These are phyloP conservation scores for Chalciporus sphaerocephalus DNA, from an alignment of 768 basidiomycete genomes.

Conservation along the genomic window DNA sequence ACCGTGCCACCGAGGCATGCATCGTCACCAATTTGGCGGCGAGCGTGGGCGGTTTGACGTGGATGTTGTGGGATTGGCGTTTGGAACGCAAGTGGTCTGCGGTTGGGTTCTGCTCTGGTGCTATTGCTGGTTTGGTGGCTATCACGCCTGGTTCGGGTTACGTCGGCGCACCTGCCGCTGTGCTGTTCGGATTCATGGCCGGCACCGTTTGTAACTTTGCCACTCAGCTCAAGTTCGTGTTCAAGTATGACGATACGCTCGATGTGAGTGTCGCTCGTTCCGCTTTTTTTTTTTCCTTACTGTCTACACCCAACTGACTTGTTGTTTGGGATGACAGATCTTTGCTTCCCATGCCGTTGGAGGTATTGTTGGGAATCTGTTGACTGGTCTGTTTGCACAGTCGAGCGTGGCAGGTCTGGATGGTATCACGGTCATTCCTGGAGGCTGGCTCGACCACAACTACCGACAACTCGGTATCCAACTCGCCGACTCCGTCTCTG, in stretches of 20 bases:
- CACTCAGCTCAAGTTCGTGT: slow-evolving; percentile 87
- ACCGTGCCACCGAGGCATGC: slow-evolving; percentile 83
- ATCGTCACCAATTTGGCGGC: slow-evolving; percentile 93
- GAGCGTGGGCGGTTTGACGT: slow-evolving; percentile 80
- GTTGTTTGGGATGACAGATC: slow-evolving; percentile 53
- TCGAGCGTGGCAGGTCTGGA: slow-evolving; percentile 75
- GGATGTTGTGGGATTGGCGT: slow-evolving; percentile 95
- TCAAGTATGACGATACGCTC: slow-evolving; percentile 73
- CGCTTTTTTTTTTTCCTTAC: too few species aligned
- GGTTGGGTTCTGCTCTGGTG: slow-evolving; percentile 95
- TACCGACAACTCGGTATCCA: slow-evolving; percentile 84
- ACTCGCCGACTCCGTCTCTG: slow-evolving; percentile 66
- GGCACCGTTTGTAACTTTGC: slow-evolving; percentile 89
- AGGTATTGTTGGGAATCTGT: slow-evolving; percentile 74
- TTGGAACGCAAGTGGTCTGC: slow-evolving; percentile 91
- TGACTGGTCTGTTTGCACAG: slow-evolving; percentile 89
- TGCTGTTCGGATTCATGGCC: slow-evolving; percentile 80
- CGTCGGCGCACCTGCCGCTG: slow-evolving; percentile 78
- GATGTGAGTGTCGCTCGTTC: slow-evolving; percentile 48
- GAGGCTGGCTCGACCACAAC: slow-evolving; percentile 86
- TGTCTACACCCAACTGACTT: background rate
- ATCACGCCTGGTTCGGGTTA: slow-evolving; percentile 84
- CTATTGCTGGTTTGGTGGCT: slow-evolving; percentile 84
- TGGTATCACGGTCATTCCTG: slow-evolving; percentile 58
- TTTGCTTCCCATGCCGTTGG: slow-evolving; percentile 83